Evolutionary conservation across 805 yeast genomes (phyloP).

Genomic region (Starmerella stellata): DNA sequence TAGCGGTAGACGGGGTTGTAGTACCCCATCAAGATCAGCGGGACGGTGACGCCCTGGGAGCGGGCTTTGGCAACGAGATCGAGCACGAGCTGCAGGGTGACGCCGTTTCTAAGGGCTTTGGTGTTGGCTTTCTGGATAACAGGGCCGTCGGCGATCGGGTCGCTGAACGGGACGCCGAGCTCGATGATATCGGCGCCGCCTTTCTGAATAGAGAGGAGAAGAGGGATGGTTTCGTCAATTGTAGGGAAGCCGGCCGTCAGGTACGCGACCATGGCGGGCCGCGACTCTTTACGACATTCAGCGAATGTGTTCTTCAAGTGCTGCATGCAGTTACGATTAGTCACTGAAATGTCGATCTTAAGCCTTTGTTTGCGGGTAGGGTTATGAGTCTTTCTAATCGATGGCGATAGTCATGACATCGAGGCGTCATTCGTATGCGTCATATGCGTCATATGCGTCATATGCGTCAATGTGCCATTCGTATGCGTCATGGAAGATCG

Average conservation of each 20-base stretch:
- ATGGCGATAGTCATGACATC: no score
- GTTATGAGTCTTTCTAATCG: no score
- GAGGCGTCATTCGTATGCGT: no score
- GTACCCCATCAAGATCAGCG: slow-evolving; percentile 91
- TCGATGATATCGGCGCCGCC: slow-evolving; percentile 95
- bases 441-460: no score
- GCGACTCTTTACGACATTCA: slow-evolving; percentile 41
- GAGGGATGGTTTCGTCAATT: slow-evolving; percentile 69
- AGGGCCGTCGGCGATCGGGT: slow-evolving; percentile 98
- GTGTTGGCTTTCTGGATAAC: slow-evolving; percentile 77
- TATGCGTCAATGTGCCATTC: no score
- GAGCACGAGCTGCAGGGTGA: slow-evolving; percentile 49
- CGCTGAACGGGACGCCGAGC: slow-evolving; percentile 89
- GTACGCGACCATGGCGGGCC: slow-evolving; percentile 80
- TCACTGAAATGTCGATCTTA: no score
- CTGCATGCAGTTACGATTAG: slow-evolving; percentile 10
- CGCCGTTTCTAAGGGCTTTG: slow-evolving; percentile 64
- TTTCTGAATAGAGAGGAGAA: slow-evolving; percentile 70
- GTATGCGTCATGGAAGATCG: no score
- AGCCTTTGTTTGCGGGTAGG: no score
- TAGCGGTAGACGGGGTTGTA: slow-evolving; percentile 81
- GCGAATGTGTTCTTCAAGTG: slow-evolving; percentile 42
- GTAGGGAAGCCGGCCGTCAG: slow-evolving; percentile 91
- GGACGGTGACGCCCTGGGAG: slow-evolving; percentile 64
- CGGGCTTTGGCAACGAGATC: slow-evolving; percentile 64